Percentiles rank a stretch among this genome's conserved stretches.
These are phyloP conservation scores for Magnaporthiopsis rhizophila DNA, from an alignment of 2,329 filamentous ascomycete genomes.

Conservation along the genomic window DNA sequence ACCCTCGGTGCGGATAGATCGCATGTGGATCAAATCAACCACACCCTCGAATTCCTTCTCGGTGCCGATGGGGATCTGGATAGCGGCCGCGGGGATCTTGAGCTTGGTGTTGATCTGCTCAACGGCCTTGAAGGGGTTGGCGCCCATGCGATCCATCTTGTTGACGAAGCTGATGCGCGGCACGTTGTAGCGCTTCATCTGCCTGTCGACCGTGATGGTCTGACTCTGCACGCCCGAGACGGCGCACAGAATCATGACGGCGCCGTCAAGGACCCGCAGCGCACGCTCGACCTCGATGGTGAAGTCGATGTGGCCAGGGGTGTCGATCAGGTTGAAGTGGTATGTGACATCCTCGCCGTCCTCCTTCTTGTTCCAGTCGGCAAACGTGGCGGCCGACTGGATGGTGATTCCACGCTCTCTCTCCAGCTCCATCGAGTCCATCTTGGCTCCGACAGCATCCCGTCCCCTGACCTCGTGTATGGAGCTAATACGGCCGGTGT, in stretches of 20 bases:
- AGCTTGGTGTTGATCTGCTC: slow-evolving; percentile 97
- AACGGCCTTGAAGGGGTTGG: slow-evolving; percentile 94
- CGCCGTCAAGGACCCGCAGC: slow-evolving; percentile 87
- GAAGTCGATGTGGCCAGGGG: slow-evolving; percentile 97
- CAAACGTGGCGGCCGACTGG: slow-evolving; percentile 95
- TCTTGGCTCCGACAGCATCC: slow-evolving; percentile 94
- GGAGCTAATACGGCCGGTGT: slow-evolving; percentile 91
- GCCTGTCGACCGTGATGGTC: slow-evolving; percentile 94
- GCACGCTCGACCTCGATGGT: slow-evolving; percentile 98
- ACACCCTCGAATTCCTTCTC: slow-evolving; percentile 92
- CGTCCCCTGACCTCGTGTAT: slow-evolving; percentile 96
- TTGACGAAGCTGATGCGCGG: slow-evolving; percentile 95
- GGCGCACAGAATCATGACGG: slow-evolving; percentile 96
- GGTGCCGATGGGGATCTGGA: slow-evolving; percentile 88
- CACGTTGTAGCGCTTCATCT: slow-evolving; percentile 98
- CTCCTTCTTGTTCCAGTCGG: slow-evolving; percentile 87
- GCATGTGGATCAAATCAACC: slow-evolving; percentile 87
- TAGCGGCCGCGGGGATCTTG: slow-evolving; percentile 82
- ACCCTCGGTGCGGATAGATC: slow-evolving; percentile 87
- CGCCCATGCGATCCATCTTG: slow-evolving; percentile 99
- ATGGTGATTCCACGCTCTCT: slow-evolving; percentile 98
- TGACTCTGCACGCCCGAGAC: slow-evolving; percentile 96
- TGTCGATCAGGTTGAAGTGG: slow-evolving; percentile 98
- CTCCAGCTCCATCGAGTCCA: slow-evolving; percentile 99
- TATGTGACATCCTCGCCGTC: slow-evolving; percentile 76